Evolutionary conservation across 345 rosid species (phyloP), one percentile per base, ranked within the genome.

Genomic region (Sisymbrium altissimum): DNA sequence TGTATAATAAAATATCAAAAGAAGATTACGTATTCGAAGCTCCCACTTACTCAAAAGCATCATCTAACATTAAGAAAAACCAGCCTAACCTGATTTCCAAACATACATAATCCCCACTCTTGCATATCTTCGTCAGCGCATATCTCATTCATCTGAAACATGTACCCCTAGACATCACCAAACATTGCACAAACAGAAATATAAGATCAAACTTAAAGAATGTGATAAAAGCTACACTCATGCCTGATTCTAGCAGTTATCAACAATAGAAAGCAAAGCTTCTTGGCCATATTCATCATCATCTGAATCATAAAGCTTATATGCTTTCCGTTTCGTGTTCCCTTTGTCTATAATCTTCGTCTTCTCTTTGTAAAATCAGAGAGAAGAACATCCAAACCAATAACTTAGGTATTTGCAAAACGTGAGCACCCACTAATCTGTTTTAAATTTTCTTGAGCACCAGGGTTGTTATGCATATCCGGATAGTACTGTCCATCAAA

Each of bases 321-420:
- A 35, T 10, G 82, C 80, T 74, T 85, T 90, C 9, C 84, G 77
- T 70, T 74, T 82, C 81, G 36, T 77, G 38, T 83, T 80, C 45
- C 69, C 79, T 72, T 80, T 85, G 77, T 95, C 88, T 1, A 85
- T 81, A 46, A 68, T 49, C 64, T 90, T 83, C 59, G 80, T 81
- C 82, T 92, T 76, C 83, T 92, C 97, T 79, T 84, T 83, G 76
- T 80, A 87, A 77, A 72, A 79, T 95, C 98, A 61, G 77, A 80
- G 67, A 95, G 71, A 70, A 92, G 91, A 78, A 92, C 98, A 72
- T 92, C 99, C 82, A 92, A 79, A 9, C 85, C 96, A 72, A 87
- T 88, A 44, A 85, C 82, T 4, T 5, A 54, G 49, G 70, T 53
- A n/a, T 40, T 62, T 53, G 9, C 53, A 39, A 35, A 68, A 30